Evolutionary conservation across 2,329 filamentous ascomycete species (phyloP).

Genomic region (Sordariomycetes sp.): DNA sequence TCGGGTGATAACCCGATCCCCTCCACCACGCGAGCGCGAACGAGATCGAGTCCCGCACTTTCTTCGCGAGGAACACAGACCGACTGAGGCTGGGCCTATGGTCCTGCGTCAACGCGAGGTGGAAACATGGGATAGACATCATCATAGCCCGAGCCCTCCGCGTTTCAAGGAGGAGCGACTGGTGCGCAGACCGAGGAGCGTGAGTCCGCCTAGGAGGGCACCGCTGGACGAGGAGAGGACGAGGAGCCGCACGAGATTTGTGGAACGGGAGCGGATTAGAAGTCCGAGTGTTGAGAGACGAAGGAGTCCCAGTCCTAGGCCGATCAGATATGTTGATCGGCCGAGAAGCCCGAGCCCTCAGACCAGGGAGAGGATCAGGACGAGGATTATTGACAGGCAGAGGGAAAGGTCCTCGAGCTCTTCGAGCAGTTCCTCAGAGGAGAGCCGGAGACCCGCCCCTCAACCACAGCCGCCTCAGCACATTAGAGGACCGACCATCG

Average conservation of each 20-base stretch:
- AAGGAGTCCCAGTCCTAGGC: slow-evolving; percentile 21
- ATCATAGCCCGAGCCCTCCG: slow-evolving; percentile 21
- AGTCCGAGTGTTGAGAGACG: slow-evolving; percentile 24
- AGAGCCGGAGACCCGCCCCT: slow-evolving; percentile 33
- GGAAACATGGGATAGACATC: slow-evolving; percentile 43
- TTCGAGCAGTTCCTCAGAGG: slow-evolving; percentile 25
- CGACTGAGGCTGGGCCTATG: slow-evolving; percentile 38
- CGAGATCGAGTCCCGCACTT: slow-evolving; percentile 41
- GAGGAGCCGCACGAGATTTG: slow-evolving; percentile 4
- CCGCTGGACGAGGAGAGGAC: slow-evolving; percentile 1
- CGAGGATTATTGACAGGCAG: slow-evolving; percentile 40
- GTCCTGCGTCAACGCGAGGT: slow-evolving; percentile 47
- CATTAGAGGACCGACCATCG: slow-evolving; percentile 69
- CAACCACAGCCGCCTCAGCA: slow-evolving; percentile 53
- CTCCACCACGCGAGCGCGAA: slow-evolving; percentile 20
- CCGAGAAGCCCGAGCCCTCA: slow-evolving; percentile 25
- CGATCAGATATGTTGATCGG: slow-evolving; percentile 30
- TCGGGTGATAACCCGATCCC: slow-evolving; percentile 12
- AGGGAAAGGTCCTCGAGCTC: slow-evolving; percentile 22
- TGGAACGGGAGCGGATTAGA: slow-evolving; percentile 14
- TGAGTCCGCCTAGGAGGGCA: slow-evolving; percentile 28
- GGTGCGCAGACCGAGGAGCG: slow-evolving; percentile 31
- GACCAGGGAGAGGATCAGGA: slow-evolving; percentile 36
- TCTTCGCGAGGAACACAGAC: slow-evolving; percentile 39
- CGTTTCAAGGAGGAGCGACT: slow-evolving; percentile 33